phyloP scores from a whole-genome alignment of 1,284 basidiomycete genomes.

The Sparassis latifolia region DNA sequence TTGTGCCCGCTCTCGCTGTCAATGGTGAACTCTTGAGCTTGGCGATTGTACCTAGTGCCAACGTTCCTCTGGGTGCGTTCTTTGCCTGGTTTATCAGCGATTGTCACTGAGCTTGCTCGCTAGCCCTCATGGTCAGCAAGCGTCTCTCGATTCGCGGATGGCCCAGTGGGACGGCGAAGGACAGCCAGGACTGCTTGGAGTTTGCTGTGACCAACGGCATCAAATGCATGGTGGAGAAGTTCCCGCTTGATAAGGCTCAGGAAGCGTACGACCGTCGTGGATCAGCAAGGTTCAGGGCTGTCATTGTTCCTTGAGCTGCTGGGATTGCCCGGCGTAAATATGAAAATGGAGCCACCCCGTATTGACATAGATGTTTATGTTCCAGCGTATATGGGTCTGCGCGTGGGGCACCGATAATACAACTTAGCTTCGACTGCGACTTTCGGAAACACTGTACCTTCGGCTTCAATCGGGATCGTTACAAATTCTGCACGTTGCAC shows the following conservation, averaged over 20 bases:
- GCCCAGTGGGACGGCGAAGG: slow-evolving; percentile 18
- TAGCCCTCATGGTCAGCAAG: slow-evolving; percentile 17
- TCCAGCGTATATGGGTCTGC: too few species aligned
- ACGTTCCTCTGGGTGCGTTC: slow-evolving; percentile 11
- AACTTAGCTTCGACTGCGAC: too few species aligned
- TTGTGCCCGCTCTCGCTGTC: slow-evolving; percentile 18
- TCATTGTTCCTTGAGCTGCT: slow-evolving; percentile 17
- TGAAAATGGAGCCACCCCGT: too few species aligned
- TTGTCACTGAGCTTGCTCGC: slow-evolving; percentile 1
- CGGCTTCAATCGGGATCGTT: too few species aligned
- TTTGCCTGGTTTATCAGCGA: not conserved
- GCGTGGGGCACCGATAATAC: too few species aligned
- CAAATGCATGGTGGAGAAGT: slow-evolving; percentile 19
- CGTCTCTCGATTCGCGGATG: slow-evolving; percentile 19
- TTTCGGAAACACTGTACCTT: too few species aligned
- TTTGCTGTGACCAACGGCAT: slow-evolving; percentile 17
- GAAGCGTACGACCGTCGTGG: slow-evolving; percentile 19
- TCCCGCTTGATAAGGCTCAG: slow-evolving; percentile 21
- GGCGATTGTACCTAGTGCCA: slow-evolving; percentile 13
- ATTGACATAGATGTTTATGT: too few species aligned
- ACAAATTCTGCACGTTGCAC: too few species aligned
- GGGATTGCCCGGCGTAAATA: too few species aligned
- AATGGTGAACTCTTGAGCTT: slow-evolving; percentile 20
- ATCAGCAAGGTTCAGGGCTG: slow-evolving; percentile 23
- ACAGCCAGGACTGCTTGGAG: slow-evolving; percentile 17